Percentiles rank a stretch among this genome's conserved stretches.
Conservation (phyloP, 2,329 filamentous ascomycete species). For the Lasiodiplodia gonubiensis region DNA sequence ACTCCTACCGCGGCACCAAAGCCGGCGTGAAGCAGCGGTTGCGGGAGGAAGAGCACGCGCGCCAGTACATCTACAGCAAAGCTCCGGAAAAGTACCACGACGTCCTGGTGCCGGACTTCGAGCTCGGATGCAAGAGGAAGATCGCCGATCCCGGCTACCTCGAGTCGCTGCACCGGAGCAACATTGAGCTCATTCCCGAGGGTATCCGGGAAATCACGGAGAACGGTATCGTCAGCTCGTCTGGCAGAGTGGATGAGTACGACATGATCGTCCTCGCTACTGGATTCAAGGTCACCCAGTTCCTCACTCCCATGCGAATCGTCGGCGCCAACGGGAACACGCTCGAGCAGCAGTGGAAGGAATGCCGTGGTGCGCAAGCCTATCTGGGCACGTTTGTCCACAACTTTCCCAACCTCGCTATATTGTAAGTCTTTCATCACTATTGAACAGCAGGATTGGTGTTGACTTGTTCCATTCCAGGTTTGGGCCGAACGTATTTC, state of each 20-base stretch:
- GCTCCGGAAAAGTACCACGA: conserved; percentile 41
- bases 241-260: conserved; percentile 33
- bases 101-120: conserved; percentile 83
- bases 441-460: not conserved
- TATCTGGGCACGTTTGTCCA: conserved; percentile 34
- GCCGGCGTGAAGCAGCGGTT: conserved; percentile 22
- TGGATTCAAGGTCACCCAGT: conserved; percentile 45
- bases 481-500: conserved; percentile 40
- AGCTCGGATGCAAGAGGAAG: conserved; percentile 69
- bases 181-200: conserved; percentile 34
- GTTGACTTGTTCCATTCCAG: conserved; percentile 14
- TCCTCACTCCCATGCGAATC: conserved; percentile 43
- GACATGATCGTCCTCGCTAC: conserved; percentile 45
- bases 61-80: conserved; percentile 34
- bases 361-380: conserved; percentile 33
- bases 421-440: conserved; percentile 31
- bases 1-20: conserved; percentile 31
- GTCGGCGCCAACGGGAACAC: conserved; percentile 35
- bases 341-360: conserved; percentile 35
- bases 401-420: conserved; percentile 38
- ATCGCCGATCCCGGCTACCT: conserved; percentile 39
- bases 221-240: conserved; percentile 31
- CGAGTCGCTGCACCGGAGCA: conserved; percentile 32
- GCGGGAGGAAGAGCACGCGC: conserved; percentile 31
- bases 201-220: conserved; percentile 31